These are phyloP conservation scores for Rhododendron henanense DNA, from an alignment of 148 eudicot species.

Conservation along the genomic window DNA sequence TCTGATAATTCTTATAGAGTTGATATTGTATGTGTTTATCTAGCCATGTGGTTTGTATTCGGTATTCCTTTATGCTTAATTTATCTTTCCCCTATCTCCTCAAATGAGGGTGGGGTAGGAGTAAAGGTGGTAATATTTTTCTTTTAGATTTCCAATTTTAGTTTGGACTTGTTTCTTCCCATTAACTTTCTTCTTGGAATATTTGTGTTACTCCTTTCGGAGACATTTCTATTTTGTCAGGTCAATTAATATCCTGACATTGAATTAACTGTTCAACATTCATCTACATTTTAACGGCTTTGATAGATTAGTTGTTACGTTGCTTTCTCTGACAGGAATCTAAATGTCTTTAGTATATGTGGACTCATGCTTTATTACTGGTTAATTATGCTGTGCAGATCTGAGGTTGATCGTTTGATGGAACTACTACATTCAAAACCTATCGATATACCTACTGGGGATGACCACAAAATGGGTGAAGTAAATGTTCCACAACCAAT, in stretches of 20 bases:
- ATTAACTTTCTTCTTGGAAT: not conserved
- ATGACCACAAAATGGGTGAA: conserved; percentile 27
- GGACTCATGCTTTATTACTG: conserved; percentile 1
- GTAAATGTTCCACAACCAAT: conserved; percentile 20
- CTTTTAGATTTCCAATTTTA: not conserved
- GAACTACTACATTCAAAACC: conserved; percentile 51
- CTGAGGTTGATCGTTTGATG: conserved; percentile 65
- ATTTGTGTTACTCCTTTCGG: not conserved
- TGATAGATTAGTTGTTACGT: not conserved
- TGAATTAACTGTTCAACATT: not conserved
- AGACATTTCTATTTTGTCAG: not conserved
- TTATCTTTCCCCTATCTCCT: not conserved
- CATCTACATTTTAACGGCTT: not conserved
- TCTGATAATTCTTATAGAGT: not conserved
- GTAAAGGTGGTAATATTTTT: not conserved
- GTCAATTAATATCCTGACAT: not conserved
- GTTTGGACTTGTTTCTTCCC: not conserved
- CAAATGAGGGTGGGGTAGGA: not conserved
- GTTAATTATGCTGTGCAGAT: conserved; percentile 34
- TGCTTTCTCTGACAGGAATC: not conserved
- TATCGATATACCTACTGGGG: conserved; percentile 28
- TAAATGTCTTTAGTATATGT: not conserved
- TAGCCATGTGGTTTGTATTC: not conserved
- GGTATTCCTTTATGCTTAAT: not conserved
- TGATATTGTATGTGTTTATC: not conserved